These are phyloP conservation scores for Eleusine coracana DNA, from an alignment of 176 grass and related monocot genomes.

Conservation along the genomic window DNA sequence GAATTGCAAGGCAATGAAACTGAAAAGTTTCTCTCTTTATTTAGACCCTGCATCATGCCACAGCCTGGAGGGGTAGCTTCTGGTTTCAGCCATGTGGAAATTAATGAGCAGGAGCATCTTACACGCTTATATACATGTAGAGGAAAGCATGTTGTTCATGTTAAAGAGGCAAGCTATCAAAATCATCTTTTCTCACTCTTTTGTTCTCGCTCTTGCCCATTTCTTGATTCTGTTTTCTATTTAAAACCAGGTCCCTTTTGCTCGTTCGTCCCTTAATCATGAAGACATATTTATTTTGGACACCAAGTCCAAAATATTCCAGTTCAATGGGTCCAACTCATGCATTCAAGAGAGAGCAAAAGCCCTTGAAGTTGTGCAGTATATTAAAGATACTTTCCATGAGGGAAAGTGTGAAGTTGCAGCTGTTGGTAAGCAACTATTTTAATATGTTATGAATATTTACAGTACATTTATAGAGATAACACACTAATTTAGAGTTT, in stretches of 20 bases:
- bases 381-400: conserved; percentile 96
- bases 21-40: conserved; percentile 85
- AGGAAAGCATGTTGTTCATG: conserved; percentile 97
- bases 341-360: conserved; percentile 99
- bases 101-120: conserved; percentile 76
- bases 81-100: conserved; percentile 83
- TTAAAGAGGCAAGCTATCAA: conserved; percentile 80
- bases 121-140: conserved; percentile 81
- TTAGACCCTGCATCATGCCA: conserved; percentile 98
- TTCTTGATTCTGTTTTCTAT: conserved; percentile 39
- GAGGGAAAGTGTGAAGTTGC: conserved; percentile 86
- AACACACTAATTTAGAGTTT: conserved; percentile 34
- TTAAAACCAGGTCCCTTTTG: conserved; percentile 79
- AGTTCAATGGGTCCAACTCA: conserved; percentile 94
- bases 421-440: conserved; percentile 73
- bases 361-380: conserved; percentile 95
- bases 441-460: not conserved
- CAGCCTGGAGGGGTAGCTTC: conserved; percentile 80
- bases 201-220: not conserved
- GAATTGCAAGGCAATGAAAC: conserved; percentile 95
- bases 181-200: conserved; percentile 6
- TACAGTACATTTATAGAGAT: not conserved
- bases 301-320: conserved; percentile 95
- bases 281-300: conserved; percentile 98
- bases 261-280: conserved; percentile 80